Evolutionary conservation across 1,139 yeast species (phyloP).

Genomic region (Candida sp.): DNA sequence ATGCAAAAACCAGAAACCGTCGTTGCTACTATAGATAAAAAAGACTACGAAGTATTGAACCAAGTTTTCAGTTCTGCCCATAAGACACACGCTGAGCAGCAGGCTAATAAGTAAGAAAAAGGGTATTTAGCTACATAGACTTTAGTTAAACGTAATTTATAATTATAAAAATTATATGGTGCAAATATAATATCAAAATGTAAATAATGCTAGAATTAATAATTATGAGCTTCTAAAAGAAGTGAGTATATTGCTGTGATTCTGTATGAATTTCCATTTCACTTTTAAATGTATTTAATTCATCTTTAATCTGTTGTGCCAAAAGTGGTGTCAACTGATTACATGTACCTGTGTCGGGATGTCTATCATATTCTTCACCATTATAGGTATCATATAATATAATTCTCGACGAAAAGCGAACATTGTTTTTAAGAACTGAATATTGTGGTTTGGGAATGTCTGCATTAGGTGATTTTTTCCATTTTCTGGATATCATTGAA

Average conservation of each 20-base stretch:
- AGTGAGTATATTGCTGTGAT: conserved; percentile 81
- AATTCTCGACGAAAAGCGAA: conserved; percentile 81
- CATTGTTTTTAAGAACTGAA: conserved; percentile 25
- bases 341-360: conserved; percentile 92
- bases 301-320: conserved; percentile 87
- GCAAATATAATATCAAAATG: neutral
- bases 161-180: neutral
- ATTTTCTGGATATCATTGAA: conserved; percentile 26
- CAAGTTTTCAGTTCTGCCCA: conserved; percentile 48
- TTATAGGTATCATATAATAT: conserved; percentile 85
- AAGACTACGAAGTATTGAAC: conserved; percentile 36
- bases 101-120: neutral
- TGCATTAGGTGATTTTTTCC: conserved; percentile 9
- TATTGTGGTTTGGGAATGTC: conserved; percentile 6
- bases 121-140: neutral
- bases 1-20: conserved; percentile 42
- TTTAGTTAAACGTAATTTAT: neutral
- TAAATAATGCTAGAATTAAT: neutral
- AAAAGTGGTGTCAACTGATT: conserved; percentile 84
- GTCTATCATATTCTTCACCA: conserved; percentile 85
- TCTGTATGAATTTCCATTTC: conserved; percentile 81
- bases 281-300: conserved; percentile 72
- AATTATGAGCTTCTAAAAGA: conserved; percentile 39
- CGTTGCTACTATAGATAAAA: conserved; percentile 38
- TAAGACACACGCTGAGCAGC: conserved; percentile 21